Evolutionary conservation across 805 yeast genomes (phyloP).

Genomic region (Candida loeiensis): DNA sequence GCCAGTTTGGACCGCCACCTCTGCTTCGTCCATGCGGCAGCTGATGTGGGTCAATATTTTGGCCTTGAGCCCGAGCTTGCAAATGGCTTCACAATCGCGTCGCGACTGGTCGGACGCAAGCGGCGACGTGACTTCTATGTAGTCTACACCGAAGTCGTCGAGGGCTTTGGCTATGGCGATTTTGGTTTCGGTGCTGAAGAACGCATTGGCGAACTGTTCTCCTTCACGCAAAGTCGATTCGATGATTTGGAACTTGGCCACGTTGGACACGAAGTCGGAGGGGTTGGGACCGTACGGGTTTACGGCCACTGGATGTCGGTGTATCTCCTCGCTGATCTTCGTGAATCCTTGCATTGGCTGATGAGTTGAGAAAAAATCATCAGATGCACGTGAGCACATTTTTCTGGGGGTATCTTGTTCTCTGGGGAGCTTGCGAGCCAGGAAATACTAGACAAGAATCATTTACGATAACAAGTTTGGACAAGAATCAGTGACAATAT

Average conservation of each 20-base stretch:
- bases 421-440: too few species aligned
- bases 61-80: slow-evolving; percentile 56
- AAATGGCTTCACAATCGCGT: slow-evolving; percentile 55
- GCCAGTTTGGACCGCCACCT: slow-evolving; percentile 59
- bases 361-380: slow-evolving; percentile 1
- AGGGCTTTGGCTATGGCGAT: slow-evolving; percentile 57
- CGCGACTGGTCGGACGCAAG: slow-evolving; percentile 58
- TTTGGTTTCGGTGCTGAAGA: slow-evolving; percentile 53
- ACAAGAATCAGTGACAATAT: too few species aligned
- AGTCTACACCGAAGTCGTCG: slow-evolving; percentile 60
- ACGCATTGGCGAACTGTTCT: slow-evolving; percentile 62
- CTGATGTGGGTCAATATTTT: slow-evolving; percentile 57
- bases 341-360: slow-evolving; percentile 27
- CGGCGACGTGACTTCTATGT: slow-evolving; percentile 58
- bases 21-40: slow-evolving; percentile 61
- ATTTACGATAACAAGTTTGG: too few species aligned
- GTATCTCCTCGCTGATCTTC: slow-evolving; percentile 32
- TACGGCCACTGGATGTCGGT: slow-evolving; percentile 3
- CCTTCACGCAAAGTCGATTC: slow-evolving; percentile 62
- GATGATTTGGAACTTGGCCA: slow-evolving; percentile 49
- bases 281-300: slow-evolving; percentile 63
- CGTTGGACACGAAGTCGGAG: slow-evolving; percentile 53
- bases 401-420: too few species aligned
- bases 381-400: background rate
- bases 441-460: too few species aligned